Conservation (phyloP, 2,329 filamentous ascomycete species). For the Alternaria arbusti region DNA sequence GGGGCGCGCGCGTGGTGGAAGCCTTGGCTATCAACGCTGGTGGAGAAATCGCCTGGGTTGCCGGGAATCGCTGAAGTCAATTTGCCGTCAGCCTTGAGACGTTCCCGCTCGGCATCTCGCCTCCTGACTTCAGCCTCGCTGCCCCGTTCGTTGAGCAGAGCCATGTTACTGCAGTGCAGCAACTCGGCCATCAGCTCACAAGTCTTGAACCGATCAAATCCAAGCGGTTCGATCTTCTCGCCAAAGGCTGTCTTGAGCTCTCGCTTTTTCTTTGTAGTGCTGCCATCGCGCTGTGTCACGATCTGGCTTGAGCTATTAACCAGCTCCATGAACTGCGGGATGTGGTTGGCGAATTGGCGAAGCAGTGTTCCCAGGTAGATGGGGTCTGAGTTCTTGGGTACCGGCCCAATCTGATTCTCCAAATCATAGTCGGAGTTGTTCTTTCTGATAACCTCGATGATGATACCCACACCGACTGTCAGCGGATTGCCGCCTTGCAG, state of each 20-base stretch:
- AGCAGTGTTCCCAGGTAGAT: slow-evolving; percentile 94
- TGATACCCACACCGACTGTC: slow-evolving; percentile 94
- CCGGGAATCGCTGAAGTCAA: slow-evolving; percentile 65
- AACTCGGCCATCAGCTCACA: slow-evolving; percentile 98
- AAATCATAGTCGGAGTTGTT: slow-evolving; percentile 99
- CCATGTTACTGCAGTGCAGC: slow-evolving; percentile 98
- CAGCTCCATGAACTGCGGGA: slow-evolving; percentile 91
- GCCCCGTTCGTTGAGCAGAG: slow-evolving; percentile 86
- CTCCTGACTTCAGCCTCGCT: slow-evolving; percentile 84
- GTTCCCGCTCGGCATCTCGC: slow-evolving; percentile 81
- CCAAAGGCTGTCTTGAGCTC: slow-evolving; percentile 88
- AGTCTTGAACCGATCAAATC: slow-evolving; percentile 98
- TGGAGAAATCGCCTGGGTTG: slow-evolving; percentile 63
- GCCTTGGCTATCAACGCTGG: slow-evolving; percentile 59
- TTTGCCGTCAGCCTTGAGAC: slow-evolving; percentile 77
- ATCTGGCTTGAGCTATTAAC: slow-evolving; percentile 76
- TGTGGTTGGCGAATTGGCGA: slow-evolving; percentile 85
- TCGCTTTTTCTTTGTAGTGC: slow-evolving; percentile 70
- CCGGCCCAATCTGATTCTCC: slow-evolving; percentile 82
- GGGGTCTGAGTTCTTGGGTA: slow-evolving; percentile 84
- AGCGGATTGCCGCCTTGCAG: slow-evolving; percentile 89
- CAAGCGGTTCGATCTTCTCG: slow-evolving; percentile 87
- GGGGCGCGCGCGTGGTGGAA: slow-evolving; percentile 59
- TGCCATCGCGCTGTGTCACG: slow-evolving; percentile 62
- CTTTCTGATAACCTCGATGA: slow-evolving; percentile 98